Conservation (phyloP, 176 grass and related monocot species). For the Phragmites australis region DNA sequence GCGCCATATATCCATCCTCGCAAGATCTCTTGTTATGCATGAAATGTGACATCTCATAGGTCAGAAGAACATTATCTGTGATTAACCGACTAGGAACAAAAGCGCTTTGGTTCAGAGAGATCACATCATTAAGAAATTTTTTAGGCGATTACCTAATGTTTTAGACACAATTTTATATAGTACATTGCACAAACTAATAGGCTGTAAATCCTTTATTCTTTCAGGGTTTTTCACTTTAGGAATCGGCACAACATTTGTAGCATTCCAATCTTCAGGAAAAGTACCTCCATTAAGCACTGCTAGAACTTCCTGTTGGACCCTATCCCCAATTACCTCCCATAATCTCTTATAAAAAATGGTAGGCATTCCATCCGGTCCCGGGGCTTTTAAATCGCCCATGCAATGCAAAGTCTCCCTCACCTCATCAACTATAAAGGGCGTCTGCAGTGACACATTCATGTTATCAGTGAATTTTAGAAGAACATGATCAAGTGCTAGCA, state of each 20-base stretch:
- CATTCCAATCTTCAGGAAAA: not conserved
- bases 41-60: not conserved
- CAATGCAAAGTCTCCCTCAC: not conserved
- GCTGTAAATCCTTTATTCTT: not conserved
- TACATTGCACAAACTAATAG: not conserved
- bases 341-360: not conserved
- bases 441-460: not conserved
- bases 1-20: fast-evolving
- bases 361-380: not conserved
- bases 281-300: not conserved
- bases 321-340: not conserved
- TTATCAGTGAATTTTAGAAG: no score
- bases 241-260: not conserved
- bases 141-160: not conserved
- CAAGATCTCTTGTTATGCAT: not conserved
- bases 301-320: not conserved
- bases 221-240: not conserved
- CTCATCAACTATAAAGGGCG: not conserved
- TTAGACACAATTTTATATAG: not conserved
- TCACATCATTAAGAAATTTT: not conserved
- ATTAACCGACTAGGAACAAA: not conserved
- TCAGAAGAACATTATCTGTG: not conserved
- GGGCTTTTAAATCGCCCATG: not conserved
- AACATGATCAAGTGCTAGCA: no score
- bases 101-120: not conserved